phyloP scores from a whole-genome alignment of 148 eudicot genomes.

The Dianthus caryophyllus region DNA sequence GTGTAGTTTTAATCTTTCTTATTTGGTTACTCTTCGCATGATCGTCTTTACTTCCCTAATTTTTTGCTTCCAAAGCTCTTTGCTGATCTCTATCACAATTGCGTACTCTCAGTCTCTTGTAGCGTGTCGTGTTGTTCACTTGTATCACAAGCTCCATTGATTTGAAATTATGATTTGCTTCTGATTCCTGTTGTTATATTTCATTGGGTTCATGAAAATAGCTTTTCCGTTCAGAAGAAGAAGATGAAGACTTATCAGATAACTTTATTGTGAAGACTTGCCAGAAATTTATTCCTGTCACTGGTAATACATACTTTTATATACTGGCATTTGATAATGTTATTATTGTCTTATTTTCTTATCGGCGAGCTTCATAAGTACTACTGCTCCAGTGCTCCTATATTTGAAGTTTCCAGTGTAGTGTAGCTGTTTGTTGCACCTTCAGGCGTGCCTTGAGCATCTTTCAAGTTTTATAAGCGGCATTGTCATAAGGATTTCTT shows the following conservation, averaged over 20 bases:
- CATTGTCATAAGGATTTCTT: not conserved
- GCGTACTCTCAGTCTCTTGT: not conserved
- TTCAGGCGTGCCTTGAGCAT: not conserved
- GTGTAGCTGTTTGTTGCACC: not conserved
- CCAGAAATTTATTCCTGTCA: constrained; percentile 87
- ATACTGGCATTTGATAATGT: constrained; percentile 9
- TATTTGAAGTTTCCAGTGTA: not conserved
- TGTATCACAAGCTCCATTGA: not conserved
- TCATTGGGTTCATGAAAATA: constrained; percentile 18
- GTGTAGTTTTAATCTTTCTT: too few relatives aligned
- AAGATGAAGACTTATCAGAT: constrained; percentile 80
- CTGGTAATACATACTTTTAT: constrained; percentile 46
- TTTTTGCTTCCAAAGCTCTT: not conserved
- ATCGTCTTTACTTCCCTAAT: not conserved
- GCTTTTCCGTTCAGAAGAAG: constrained; percentile 72
- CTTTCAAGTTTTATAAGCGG: not conserved
- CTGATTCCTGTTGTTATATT: not conserved
- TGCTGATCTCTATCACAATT: not conserved
- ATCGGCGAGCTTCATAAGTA: not conserved
- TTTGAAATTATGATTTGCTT: not conserved
- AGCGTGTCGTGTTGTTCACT: not conserved
- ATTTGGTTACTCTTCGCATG: too few relatives aligned
- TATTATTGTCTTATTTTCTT: not conserved
- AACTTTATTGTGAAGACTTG: constrained; percentile 90
- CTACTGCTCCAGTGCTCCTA: too few relatives aligned